These are phyloP conservation scores for Penicillium simplicissimum DNA, from an alignment of 495 filamentous ascomycete genomes.

Conservation along the genomic window DNA sequence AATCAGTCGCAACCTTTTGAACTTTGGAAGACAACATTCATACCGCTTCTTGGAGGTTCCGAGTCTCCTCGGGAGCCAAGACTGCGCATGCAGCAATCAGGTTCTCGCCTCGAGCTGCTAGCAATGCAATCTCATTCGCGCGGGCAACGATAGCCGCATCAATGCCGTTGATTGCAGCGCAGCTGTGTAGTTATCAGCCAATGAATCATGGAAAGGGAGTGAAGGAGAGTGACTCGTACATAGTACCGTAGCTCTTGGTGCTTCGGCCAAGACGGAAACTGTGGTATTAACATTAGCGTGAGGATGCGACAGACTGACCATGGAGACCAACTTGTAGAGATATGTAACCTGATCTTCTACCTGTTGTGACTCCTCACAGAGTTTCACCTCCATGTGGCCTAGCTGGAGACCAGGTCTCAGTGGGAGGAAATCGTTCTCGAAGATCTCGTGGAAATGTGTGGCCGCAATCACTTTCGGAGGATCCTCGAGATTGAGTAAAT, in stretches of 20 bases:
- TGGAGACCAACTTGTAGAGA: slow-evolving; percentile 66
- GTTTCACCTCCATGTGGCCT: slow-evolving; percentile 84
- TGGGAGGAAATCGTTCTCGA: slow-evolving; percentile 69
- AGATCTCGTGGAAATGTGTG: slow-evolving; percentile 95
- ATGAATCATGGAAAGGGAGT: background rate
- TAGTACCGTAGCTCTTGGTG: slow-evolving; percentile 79
- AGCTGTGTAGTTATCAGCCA: slow-evolving; percentile 42
- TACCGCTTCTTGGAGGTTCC: slow-evolving; percentile 65
- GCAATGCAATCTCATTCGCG: slow-evolving; percentile 71
- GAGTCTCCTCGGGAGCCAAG: slow-evolving; percentile 59
- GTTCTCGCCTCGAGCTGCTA: slow-evolving; percentile 74
- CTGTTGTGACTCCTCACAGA: slow-evolving; percentile 60
- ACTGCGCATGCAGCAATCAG: slow-evolving; percentile 67
- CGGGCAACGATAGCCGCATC: slow-evolving; percentile 68
- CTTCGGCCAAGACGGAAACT: slow-evolving; percentile 66
- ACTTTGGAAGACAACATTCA: slow-evolving; percentile 13
- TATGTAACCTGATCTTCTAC: slow-evolving; percentile 81
- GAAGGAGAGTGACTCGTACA: slow-evolving; percentile 39
- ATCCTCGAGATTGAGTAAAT: slow-evolving; percentile 63
- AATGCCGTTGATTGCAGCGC: slow-evolving; percentile 82
- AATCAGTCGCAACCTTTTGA: background rate
- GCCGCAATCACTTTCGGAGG: slow-evolving; percentile 81
- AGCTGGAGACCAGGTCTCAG: slow-evolving; percentile 62
- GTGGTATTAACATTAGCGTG: slow-evolving; percentile 23
- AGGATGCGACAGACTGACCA: background rate